Conservation (phyloP, 1,139 yeast genomes). For the Lodderomyces beijingensis region DNA sequence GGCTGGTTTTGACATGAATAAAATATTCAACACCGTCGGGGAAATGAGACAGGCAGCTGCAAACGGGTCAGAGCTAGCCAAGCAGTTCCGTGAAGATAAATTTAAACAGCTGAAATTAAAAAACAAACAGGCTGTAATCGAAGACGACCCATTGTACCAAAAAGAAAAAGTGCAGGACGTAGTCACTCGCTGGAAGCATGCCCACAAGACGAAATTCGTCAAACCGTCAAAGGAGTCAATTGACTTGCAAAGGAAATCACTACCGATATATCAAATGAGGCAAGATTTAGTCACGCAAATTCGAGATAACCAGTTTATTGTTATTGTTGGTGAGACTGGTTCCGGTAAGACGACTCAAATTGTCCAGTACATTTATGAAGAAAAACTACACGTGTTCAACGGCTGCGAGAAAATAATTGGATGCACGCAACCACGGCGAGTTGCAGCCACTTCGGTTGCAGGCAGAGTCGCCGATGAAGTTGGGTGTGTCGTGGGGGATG, state of each 20-base stretch:
- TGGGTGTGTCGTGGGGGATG: slow-evolving; percentile 63
- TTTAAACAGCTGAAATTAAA: slow-evolving; percentile 46
- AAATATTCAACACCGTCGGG: slow-evolving; percentile 56
- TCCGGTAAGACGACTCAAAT: slow-evolving; percentile 44
- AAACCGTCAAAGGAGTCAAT: slow-evolving; percentile 35
- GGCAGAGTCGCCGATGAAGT: slow-evolving; percentile 83
- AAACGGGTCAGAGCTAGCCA: slow-evolving; percentile 68
- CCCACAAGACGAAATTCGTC: slow-evolving; percentile 54
- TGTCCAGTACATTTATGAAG: slow-evolving; percentile 37
- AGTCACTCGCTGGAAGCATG: slow-evolving; percentile 18
- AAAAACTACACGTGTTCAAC: slow-evolving; percentile 23
- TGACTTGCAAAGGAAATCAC: slow-evolving; percentile 58
- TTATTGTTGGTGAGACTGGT: slow-evolving; percentile 47
- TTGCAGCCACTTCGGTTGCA: slow-evolving; percentile 94
- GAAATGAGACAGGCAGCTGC: slow-evolving; percentile 72
- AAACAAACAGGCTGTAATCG: slow-evolving; percentile 35
- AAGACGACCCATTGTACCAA: slow-evolving; percentile 40
- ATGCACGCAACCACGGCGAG: slow-evolving; percentile 94
- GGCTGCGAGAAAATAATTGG: slow-evolving; percentile 44
- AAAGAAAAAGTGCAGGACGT: slow-evolving; percentile 6
- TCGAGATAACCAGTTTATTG: slow-evolving; percentile 39
- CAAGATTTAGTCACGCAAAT: slow-evolving; percentile 55
- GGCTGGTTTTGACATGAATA: slow-evolving; percentile 12
- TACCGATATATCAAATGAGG: slow-evolving; percentile 73
- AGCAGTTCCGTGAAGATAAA: slow-evolving; percentile 60